These are phyloP conservation scores for Quercus mongolica DNA, from an alignment of 306 rosid species.

Conservation along the genomic window DNA sequence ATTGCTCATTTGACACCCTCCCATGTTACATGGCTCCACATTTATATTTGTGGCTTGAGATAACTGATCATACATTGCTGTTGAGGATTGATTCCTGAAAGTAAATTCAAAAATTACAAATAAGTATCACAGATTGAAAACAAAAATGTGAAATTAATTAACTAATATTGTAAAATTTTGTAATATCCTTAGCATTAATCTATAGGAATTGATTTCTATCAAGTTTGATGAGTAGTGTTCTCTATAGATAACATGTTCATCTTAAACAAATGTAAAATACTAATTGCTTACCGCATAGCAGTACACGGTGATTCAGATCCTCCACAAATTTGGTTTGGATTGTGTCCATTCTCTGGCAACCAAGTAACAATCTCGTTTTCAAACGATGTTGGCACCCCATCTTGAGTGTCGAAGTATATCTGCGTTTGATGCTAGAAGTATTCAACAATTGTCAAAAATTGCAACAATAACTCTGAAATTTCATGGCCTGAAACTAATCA, in stretches of 20 bases:
- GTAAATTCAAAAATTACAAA: not conserved
- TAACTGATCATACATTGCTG: constrained; percentile 40
- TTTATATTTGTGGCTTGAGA: constrained; percentile 51
- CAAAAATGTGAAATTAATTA: not conserved
- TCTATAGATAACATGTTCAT: no score
- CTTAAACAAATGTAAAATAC: not conserved
- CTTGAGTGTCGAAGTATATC: not conserved
- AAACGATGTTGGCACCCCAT: constrained; percentile 39
- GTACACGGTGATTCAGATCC: constrained; percentile 43
- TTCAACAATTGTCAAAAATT: not conserved
- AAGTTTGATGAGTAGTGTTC: no score
- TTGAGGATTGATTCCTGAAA: constrained; percentile 45
- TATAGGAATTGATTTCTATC: no score
- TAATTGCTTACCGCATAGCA: not conserved
- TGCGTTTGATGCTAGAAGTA: not conserved
- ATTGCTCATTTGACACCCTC: constrained; percentile 13
- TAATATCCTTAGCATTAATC: not conserved
- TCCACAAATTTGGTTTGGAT: constrained; percentile 44
- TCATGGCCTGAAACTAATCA: no score
- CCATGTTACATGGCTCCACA: constrained; percentile 37
- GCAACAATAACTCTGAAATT: not conserved
- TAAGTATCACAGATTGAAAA: not conserved
- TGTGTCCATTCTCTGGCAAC: constrained; percentile 47
- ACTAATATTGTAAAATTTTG: not conserved
- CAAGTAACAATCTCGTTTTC: constrained; percentile 47